These are phyloP conservation scores for Leccinellum luteum DNA, from an alignment of 768 basidiomycete species.

Conservation along the genomic window DNA sequence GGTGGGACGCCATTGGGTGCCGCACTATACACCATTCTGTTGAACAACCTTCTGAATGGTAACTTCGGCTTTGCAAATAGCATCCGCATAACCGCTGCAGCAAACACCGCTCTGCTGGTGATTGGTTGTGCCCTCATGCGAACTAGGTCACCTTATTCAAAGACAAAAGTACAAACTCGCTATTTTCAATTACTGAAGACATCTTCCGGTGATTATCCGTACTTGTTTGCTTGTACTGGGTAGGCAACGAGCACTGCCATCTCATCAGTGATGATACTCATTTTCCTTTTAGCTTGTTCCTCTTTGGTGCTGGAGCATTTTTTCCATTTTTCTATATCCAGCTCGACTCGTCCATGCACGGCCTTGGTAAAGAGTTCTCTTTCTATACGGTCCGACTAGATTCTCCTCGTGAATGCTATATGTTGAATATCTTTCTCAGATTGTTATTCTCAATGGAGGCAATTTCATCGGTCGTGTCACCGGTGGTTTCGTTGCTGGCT, in stretches of 20 bases:
- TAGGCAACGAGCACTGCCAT: not conserved
- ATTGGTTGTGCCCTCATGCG: slow-evolving; percentile 35
- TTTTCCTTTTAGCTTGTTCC: slow-evolving; percentile 8
- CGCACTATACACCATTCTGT: slow-evolving; percentile 26
- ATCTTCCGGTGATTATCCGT: slow-evolving; percentile 23
- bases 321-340: slow-evolving; percentile 51
- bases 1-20: slow-evolving; percentile 35
- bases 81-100: slow-evolving; percentile 43
- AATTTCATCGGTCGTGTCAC: slow-evolving; percentile 36
- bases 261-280: not conserved
- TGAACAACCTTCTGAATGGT: slow-evolving; percentile 23
- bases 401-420: not conserved
- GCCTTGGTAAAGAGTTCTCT: slow-evolving; percentile 43
- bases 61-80: slow-evolving; percentile 39
- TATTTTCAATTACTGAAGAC: slow-evolving; percentile 20
- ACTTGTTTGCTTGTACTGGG: slow-evolving; percentile 25
- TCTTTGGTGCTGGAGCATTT: slow-evolving; percentile 23
- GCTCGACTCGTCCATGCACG: slow-evolving; percentile 49
- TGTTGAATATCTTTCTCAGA: slow-evolving; percentile 19
- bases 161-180: not conserved
- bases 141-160: slow-evolving; percentile 36
- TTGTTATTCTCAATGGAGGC: slow-evolving; percentile 38
- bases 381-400: slow-evolving; percentile 49
- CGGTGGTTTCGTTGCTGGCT: slow-evolving; percentile 36
- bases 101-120: slow-evolving; percentile 38